phyloP scores from a whole-genome alignment of 2,329 filamentous ascomycete genomes.

The Tolypocladium cylindrosporum region DNA sequence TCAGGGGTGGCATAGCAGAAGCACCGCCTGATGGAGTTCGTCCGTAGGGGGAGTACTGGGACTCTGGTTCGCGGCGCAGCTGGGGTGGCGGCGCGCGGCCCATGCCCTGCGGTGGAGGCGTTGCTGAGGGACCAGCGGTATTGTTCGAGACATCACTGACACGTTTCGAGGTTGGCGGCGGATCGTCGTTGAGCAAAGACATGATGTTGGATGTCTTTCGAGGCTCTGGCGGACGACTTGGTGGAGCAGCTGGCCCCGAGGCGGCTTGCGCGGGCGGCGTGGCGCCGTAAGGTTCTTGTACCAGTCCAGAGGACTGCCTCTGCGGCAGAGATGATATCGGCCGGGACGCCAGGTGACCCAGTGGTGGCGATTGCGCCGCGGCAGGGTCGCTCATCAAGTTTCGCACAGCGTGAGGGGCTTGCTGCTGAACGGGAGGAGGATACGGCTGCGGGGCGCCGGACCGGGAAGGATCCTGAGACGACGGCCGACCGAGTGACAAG shows the following conservation, averaged over 20 bases:
- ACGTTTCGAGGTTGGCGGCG: constrained; percentile 39
- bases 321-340: constrained; percentile 28
- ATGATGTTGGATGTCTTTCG: constrained; percentile 56
- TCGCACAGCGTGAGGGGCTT: constrained; percentile 30
- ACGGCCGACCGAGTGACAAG: constrained; percentile 25
- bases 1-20: constrained; percentile 44
- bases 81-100: constrained; percentile 31
- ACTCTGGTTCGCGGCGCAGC: constrained; percentile 39
- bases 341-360: constrained; percentile 25
- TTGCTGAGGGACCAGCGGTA: constrained; percentile 32
- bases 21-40: constrained; percentile 21
- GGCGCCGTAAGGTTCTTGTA: constrained; percentile 19
- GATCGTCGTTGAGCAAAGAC: constrained; percentile 53
- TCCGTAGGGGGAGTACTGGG: constrained; percentile 36
- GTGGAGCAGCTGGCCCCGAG: constrained; percentile 21
- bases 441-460: constrained; percentile 22
- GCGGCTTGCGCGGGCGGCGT: constrained; percentile 16
- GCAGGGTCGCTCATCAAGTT: constrained; percentile 28
- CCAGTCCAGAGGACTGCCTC: constrained; percentile 18
- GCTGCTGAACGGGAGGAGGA: constrained; percentile 18
- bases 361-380: constrained; percentile 26
- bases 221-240: constrained; percentile 32
- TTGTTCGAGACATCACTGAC: constrained; percentile 34
- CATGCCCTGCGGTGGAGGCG: constrained; percentile 39
- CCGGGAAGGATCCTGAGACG: constrained; percentile 33